Base-by-base conservation (phyloP, 2,329 filamentous ascomycete genomes). In the Calonectria hawksworthii region DNA sequence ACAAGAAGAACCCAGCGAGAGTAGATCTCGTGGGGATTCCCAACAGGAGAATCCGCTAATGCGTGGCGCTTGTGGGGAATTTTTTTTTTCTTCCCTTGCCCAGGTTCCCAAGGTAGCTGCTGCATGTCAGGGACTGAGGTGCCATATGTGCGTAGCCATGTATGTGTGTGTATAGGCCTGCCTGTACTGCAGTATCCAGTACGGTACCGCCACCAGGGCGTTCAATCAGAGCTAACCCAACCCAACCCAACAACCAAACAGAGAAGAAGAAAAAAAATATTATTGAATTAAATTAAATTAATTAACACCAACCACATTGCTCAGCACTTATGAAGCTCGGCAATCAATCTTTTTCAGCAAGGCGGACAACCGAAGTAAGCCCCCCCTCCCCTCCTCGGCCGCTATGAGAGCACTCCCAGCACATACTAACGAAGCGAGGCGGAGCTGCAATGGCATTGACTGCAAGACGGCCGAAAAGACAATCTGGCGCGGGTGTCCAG, bases 1-100 rank as follows among this genome's bases (percentile, higher is more conserved):
- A 63, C 56, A 41, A 63, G 56, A 63, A 41, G 56, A 63, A 63
- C 56, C 36, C 56, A 63, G 56, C 21, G 54, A 73, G 59, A 75
- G 76, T 72, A 78, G 78, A 80, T 80, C 79, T 80, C 72, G 76
- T 63, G 75, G 78, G 69, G 78, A 77, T 80, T 80, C 77, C 75
- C 74, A 78, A 72, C 68, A 76, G 72, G 66, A 70, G 63, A 73
- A 56, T 51, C 63, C 69, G 68, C 78, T 77, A 78, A 80, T 80
- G 79, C 79, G 76, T 80, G 78, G 76, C 77, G 74, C 72, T 70
- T 68, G 66, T 75, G 76, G 74, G 70, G 56, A 61, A 28, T 63
- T 63, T 63, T 63, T 63, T 63, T 41, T 61, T 61, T 41, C 21
- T 23, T n/a, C 23, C 56, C 77, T 65, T 44, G 28, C 36, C 34